Conservation (phyloP, 768 basidiomycete genomes). For the Antrodiella citrinella region DNA sequence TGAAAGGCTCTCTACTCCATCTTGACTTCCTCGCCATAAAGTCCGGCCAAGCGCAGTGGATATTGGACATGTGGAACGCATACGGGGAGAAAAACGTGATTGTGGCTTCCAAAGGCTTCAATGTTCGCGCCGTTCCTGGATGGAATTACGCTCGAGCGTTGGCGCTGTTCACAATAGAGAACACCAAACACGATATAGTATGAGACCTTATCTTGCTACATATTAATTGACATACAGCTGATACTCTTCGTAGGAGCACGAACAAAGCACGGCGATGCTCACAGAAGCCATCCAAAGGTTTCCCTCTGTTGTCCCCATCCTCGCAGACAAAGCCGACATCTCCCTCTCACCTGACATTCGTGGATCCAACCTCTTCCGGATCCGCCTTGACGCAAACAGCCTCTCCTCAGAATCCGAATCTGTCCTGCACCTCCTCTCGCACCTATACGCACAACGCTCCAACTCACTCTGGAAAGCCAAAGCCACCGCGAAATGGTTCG, state of each 20-base stretch:
- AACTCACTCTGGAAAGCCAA: constrained; percentile 77
- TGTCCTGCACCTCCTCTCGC: constrained; percentile 71
- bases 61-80: constrained; percentile 55
- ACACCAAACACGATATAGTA: constrained; percentile 32
- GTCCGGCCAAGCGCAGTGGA: constrained; percentile 71
- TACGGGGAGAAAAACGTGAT: constrained; percentile 5
- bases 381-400: constrained; percentile 55
- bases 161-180: constrained; percentile 38
- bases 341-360: constrained; percentile 50
- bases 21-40: constrained; percentile 84
- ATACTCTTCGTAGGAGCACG: constrained; percentile 37
- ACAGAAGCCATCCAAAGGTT: constrained; percentile 67
- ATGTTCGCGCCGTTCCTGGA: constrained; percentile 48
- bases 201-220: neutral
- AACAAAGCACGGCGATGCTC: constrained; percentile 58
- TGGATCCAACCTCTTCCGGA: constrained; percentile 54
- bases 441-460: constrained; percentile 81
- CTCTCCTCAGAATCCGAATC: constrained; percentile 11
- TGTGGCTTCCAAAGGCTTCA: constrained; percentile 8
- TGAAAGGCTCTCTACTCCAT: constrained; percentile 47
- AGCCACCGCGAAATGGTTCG: constrained; percentile 56
- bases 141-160: constrained; percentile 70
- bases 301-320: constrained; percentile 71
- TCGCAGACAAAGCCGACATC: constrained; percentile 83
- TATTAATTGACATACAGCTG: neutral